Evolutionary conservation across 495 filamentous ascomycete species (phyloP), one percentile per base, ranked within the genome.

Genomic region (Hyaloscypha bicolor): DNA sequence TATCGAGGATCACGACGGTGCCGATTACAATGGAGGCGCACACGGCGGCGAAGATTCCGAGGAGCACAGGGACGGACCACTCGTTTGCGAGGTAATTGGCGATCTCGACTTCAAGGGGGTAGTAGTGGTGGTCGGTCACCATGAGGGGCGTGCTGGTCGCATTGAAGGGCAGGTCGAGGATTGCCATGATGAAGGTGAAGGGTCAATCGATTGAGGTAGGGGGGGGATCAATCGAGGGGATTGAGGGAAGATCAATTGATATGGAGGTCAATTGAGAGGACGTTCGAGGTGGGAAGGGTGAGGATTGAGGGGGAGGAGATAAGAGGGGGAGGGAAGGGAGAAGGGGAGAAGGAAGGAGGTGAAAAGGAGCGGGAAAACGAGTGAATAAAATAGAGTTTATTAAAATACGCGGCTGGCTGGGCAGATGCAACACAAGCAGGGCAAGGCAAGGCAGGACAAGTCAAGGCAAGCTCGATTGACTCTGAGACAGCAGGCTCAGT

Each of bases 11-110:
- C 14, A 75, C 62, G 51, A 81, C 81, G 14, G 85, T 87, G 37
- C 79, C 69, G 53, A 81, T 76, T 60, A 91, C 78, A 32, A 90
- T 77, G 32, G 76, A 74, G 19, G 78, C 74, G 70, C 82, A 85
- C 48, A 82, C 81, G 51, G 75, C 75, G 29, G 81, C 78, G 66
- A 90, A 89, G 42, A 79, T 75, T 37, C 74, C 71, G 14, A 90
- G 79, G n/a, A 91, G 76, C 33, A 77, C 75, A 4, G 83, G 72
- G 5, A 88, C 79, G 51, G 82, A 76, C 72, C 79, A 79, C 70
- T 84, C 78, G 77, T 91, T 92, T 65, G 85, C 80, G 39, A 83
- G 65, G 75, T 89, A 91, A 57, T 79, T 81, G 29, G 78, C 74
- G 60, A 92, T 86, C 30, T 82, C 71, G 22, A 83, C 82, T 55